Base-by-base conservation (phyloP, 345 rosid species). In the Salix arbutifolia region DNA sequence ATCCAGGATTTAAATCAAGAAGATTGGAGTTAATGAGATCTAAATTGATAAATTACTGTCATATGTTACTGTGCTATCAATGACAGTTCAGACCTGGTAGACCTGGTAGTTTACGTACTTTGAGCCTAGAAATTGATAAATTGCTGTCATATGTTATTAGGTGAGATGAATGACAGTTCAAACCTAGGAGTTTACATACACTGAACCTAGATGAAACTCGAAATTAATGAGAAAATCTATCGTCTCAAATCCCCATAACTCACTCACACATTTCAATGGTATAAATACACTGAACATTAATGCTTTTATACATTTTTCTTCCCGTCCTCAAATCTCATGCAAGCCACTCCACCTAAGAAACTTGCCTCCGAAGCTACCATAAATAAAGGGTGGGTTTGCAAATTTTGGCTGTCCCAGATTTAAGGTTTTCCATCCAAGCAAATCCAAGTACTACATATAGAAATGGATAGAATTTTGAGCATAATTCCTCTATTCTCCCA, bases 211-310 rank as follows among this genome's bases (percentile, higher is more conserved):
- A 21, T 44, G 48, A 44, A 44, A 11, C 48, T 44, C 48, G 13
- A 46, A 46, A 46, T 46, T 46, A 46, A 46, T 46, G 50, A 46
- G 50, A 58, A 58, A 52, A 74, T 28, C 25, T 18, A 42, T 33
- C 6, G 44, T 31, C 73, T 28, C 70, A 26, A 75, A 81, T 69
- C 82, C 86, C 87, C 78, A 78, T 44, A 80, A 69, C 78, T 82
- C 80, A 74, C 67, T 74, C 73, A 50, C 81, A 72, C 62, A 52
- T 77, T 76, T 72, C 77, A 72, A 77, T 68, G 80, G 68, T 70
- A 25, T 28, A n/a, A n/a, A n/a, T n/a, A n/a, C n/a, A n/a, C n/a
- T n/a, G n/a, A n/a, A 74, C 28, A 48, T 48, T 5, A 33, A 33
- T 33, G 37, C 37, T 33, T 33, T 33, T 19, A 38, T n/a, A 16